A percentile compares a stretch with the other conserved stretches of the same genome.
Conservation (phyloP, 768 basidiomycete species). For the Boletus tomentosulus region DNA sequence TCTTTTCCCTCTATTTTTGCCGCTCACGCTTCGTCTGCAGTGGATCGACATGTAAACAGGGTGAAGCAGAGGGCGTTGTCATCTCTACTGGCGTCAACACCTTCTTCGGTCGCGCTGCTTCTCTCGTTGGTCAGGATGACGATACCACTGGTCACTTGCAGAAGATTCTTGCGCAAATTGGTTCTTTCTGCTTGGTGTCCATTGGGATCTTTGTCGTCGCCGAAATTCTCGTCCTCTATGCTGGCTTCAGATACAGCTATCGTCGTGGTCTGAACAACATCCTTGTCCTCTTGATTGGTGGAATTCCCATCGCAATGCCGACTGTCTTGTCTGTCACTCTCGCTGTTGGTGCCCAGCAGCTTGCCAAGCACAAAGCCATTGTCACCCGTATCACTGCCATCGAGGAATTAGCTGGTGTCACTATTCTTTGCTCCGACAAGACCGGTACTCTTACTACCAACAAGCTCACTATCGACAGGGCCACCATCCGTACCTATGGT, state of each 20-base stretch:
- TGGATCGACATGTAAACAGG: slow-evolving; percentile 97
- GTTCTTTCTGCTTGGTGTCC: slow-evolving; percentile 93
- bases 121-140: slow-evolving; percentile 95
- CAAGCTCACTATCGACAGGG: slow-evolving; percentile 96
- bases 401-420: slow-evolving; percentile 96
- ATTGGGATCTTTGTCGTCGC: slow-evolving; percentile 95
- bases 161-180: slow-evolving; percentile 97
- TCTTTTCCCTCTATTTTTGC: not conserved
- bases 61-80: slow-evolving; percentile 97
- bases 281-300: slow-evolving; percentile 97
- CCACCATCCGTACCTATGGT: slow-evolving; percentile 88
- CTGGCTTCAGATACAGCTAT: slow-evolving; percentile 86
- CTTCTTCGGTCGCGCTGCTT: slow-evolving; percentile 98
- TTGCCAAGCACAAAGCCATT: slow-evolving; percentile 99
- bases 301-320: slow-evolving; percentile 99
- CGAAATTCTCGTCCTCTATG: slow-evolving; percentile 92
- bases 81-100: slow-evolving; percentile 98
- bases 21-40: slow-evolving; percentile 33
- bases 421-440: slow-evolving; percentile 98
- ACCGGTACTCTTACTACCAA: slow-evolving; percentile 98
- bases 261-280: slow-evolving; percentile 96
- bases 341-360: slow-evolving; percentile 97
- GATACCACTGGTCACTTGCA: slow-evolving; percentile 98
- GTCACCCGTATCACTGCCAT: slow-evolving; percentile 99
- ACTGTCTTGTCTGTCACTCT: slow-evolving; percentile 97